A percentile compares a stretch with the other conserved stretches of the same genome.
These are phyloP conservation scores for Hymenoscyphus fraxineus DNA, from an alignment of 2,329 filamentous ascomycete genomes.

Conservation along the genomic window DNA sequence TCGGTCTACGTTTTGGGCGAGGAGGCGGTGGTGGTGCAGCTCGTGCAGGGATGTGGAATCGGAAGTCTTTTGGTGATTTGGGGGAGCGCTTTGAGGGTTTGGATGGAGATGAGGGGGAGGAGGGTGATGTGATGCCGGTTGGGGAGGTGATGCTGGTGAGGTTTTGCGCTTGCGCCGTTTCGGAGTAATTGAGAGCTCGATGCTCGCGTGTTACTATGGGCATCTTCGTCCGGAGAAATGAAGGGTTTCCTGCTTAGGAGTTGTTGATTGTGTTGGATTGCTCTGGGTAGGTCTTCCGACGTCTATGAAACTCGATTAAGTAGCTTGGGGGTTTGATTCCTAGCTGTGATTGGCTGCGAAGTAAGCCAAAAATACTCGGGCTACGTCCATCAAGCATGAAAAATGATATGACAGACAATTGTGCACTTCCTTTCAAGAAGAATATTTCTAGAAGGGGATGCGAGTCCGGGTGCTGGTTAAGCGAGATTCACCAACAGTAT, in stretches of 20 bases:
- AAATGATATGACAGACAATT: background rate
- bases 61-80: background rate
- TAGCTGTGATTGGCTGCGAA: background rate
- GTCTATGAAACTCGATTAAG: background rate
- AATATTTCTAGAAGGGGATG: background rate
- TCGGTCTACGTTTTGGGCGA: background rate
- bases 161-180: background rate
- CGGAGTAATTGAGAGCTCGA: background rate
- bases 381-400: background rate
- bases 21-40: background rate
- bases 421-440: background rate
- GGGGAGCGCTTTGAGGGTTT: background rate
- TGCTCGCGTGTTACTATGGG: background rate
- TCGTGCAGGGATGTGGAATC: background rate
- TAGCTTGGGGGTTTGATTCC: background rate
- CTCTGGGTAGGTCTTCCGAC: background rate
- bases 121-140: background rate
- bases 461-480: background rate
- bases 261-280: background rate
- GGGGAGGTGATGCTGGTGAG: constrained; percentile 5
- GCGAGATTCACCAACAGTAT: background rate
- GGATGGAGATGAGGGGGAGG: background rate
- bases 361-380: background rate
- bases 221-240: background rate
- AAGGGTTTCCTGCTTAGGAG: background rate